Base-by-base conservation (phyloP, 805 yeast species). In the Barnettozyma botsteinii region DNA sequence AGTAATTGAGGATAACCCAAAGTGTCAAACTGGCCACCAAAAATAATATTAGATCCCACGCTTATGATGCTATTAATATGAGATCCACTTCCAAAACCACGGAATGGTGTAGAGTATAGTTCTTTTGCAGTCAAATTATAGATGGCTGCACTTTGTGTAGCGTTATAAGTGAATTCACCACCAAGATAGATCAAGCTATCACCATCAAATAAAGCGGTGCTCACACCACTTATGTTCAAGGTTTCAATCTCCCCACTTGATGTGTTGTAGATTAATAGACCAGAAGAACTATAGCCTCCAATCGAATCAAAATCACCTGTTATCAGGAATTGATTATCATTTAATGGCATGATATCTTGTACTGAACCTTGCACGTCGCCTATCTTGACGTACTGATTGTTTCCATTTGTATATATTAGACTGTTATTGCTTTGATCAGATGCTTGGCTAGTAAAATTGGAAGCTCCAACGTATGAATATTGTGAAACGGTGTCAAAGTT, bases 11-110 rank as follows among this genome's bases (percentile, higher is more conserved):
- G 59, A 45, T 46, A 49, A 35, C 47, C 66, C 46, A 39, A 62
- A 9, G 81, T 73, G 41, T 66, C 53, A 56, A 93, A 88, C 4
- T 62, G 44, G 11, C 98, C 98, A 2, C 93, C 91, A 63, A 88
- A 91, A 11, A 93, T 56, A 7, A 93, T 67, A 28, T 74, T 78
- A 10, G 60, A 51, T 28, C 67, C 69, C 35, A 76, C 55, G 45
- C 70, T 69, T 0, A 75, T 48, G 14, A 93, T 88, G 7, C 89
- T 66, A 45, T 79, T 76, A 12, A 93, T 73, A 0, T 51, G 44
- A 1, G 89, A 67, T 42, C 73, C 67, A 25, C 69, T 54, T 7
- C 79, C 79, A 56, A 91, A 87, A 0, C 98, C 98, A 22, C 73
- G 70, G 60, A 91, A 93, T 1, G 84, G 81, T 4, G 85, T 65